phyloP scores from a whole-genome alignment of 331 rosid genomes.

The Rhamnella rubrinervis region DNA sequence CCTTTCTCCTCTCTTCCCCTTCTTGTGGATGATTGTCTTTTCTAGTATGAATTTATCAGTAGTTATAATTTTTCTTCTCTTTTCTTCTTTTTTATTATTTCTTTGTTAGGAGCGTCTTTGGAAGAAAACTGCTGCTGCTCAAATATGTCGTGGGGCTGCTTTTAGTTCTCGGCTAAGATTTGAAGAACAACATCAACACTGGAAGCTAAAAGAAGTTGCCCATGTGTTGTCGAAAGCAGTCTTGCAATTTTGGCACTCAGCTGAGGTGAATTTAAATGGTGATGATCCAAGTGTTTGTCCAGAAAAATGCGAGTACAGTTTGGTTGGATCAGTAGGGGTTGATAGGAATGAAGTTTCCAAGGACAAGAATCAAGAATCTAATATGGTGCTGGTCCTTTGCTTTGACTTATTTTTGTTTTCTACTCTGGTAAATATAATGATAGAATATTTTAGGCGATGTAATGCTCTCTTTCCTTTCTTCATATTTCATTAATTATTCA shows the following conservation, averaged over 20 bases:
- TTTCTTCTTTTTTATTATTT: slow-evolving; percentile 1
- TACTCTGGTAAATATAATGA: slow-evolving; percentile 20
- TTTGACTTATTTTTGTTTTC: slow-evolving; percentile 20
- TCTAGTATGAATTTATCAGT: not conserved
- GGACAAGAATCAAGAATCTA: slow-evolving; percentile 39
- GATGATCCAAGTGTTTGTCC: slow-evolving; percentile 28
- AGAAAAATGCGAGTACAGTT: slow-evolving; percentile 25
- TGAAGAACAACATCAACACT: slow-evolving; percentile 48
- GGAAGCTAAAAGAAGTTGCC: slow-evolving; percentile 60
- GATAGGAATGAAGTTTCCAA: slow-evolving; percentile 37
- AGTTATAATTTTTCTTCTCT: not conserved
- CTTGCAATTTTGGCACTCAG: slow-evolving; percentile 89
- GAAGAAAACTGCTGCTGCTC: slow-evolving; percentile 90
- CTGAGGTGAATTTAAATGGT: slow-evolving; percentile 54
- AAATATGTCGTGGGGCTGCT: slow-evolving; percentile 67
- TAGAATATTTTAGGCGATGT: not conserved
- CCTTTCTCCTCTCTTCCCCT: not conserved
- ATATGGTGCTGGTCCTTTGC: slow-evolving; percentile 41
- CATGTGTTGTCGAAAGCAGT: slow-evolving; percentile 85
- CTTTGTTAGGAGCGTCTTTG: slow-evolving; percentile 87
- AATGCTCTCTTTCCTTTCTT: not conserved
- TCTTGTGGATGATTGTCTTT: not conserved
- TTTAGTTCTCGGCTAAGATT: slow-evolving; percentile 63
- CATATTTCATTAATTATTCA: not conserved
- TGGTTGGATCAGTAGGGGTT: slow-evolving; percentile 33